Evolutionary conservation across 768 basidiomycete genomes (phyloP).

Genomic region (Phanerochaete sordida): DNA sequence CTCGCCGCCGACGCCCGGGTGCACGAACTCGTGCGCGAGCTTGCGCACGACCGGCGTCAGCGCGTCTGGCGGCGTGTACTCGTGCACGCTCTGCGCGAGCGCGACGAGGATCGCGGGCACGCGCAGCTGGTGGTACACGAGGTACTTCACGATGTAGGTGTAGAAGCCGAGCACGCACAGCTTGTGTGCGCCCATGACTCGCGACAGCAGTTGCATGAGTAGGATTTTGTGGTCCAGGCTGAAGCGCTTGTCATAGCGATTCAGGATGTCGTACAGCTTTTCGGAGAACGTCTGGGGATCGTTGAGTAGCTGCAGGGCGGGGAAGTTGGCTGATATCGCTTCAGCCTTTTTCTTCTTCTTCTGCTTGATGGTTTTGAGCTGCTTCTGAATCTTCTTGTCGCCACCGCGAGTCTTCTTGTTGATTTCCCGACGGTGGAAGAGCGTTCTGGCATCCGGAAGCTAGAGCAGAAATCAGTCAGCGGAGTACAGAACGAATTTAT

Average conservation of each 20-base stretch:
- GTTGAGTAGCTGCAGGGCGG: conserved; percentile 87
- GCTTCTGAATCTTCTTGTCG: conserved; percentile 76
- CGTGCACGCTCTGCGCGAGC: conserved; percentile 93
- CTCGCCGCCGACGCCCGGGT: conserved; percentile 93
- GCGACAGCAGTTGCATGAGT: conserved; percentile 93
- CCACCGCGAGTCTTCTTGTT: conserved; percentile 89
- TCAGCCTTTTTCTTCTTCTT: conserved; percentile 30
- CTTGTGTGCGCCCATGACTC: conserved; percentile 91
- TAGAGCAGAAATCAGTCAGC: conserved; percentile 22
- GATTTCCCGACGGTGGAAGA: conserved; percentile 86
- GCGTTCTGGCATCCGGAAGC: conserved; percentile 63
- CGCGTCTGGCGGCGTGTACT: conserved; percentile 91
- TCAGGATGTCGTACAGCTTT: conserved; percentile 83
- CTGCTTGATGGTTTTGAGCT: conserved; percentile 65
- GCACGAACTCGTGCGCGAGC: conserved; percentile 93
- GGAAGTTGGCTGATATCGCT: conserved; percentile 64
- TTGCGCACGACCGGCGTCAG: conserved; percentile 88
- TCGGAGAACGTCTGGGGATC: conserved; percentile 97
- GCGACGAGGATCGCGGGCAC: conserved; percentile 92
- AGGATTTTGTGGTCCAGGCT: conserved; percentile 96
- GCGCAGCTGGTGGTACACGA: conserved; percentile 87
- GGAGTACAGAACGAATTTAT: neutral
- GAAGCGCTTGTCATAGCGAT: conserved; percentile 88
- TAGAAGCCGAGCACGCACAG: conserved; percentile 93
- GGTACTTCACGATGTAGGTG: conserved; percentile 92